Evolutionary conservation across 2,329 filamentous ascomycete species (phyloP), one percentile per base, ranked within the genome.

Genomic region (Fusarium circinatum): DNA sequence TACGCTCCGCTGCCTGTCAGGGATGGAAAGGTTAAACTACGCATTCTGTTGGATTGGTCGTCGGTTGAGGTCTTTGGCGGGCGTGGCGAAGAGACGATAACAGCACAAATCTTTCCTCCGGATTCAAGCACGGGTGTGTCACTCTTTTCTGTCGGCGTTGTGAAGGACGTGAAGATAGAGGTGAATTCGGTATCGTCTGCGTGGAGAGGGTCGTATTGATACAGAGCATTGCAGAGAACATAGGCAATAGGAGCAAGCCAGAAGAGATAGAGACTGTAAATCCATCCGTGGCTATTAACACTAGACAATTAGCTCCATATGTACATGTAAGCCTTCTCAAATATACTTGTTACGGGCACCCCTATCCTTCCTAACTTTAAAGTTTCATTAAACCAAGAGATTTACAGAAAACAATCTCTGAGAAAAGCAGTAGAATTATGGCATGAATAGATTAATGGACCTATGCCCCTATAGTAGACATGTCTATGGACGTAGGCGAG

Each of bases 161-260:
- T 32, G 28, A 49, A 49, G 11, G 28, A 49, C 0, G 47, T 49
- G 1, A 49, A 32, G 22, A 9, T 49, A n/a, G 47, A 49, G 47
- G 28, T 49, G 28, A 3, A n/a, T 4, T 32, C 47, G 22, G 47
- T 49, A 9, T 49, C 22, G 3, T 49, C 47, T 18, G 15, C 28
- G 8, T 49, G 47, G 28, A 49, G 20, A 30, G 15, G 22, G 2
- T 18, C 10, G 10, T 12, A 32, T 49, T 18, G 6, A 9, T 17
- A 7, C 2, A 5, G 11, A 17, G 10, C 15, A 0, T n/a, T 18
- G 14, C 3, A 5, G 28, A 49, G 7, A 3, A 3, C 6, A n/a
- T 12, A 32, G 20, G 28, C 47, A 12, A 49, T 6, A 2, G 14
- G 14, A 12, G 3, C 7, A 48, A n/a, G 4, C 5, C 8, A 4